Conservation (phyloP, 306 rosid species). For the Pterocarpus santalinus region DNA sequence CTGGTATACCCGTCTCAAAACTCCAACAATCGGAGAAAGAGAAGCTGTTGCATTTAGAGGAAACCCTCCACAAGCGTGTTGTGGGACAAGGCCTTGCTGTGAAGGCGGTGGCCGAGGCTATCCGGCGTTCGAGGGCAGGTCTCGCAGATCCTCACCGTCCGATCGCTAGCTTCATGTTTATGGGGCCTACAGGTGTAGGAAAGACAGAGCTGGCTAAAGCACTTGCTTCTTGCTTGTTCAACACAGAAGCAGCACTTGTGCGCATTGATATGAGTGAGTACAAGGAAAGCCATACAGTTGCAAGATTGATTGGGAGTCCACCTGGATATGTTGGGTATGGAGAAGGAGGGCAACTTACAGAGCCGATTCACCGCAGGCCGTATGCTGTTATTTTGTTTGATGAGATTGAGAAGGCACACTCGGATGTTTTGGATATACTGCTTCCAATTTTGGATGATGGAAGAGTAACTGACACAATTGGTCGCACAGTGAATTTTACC, state of each 20-base stretch:
- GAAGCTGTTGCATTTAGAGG: conserved; percentile 71
- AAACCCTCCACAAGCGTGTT: conserved; percentile 77
- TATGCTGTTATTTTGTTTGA: conserved; percentile 78
- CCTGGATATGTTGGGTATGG: conserved; percentile 84
- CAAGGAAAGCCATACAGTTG: conserved; percentile 83
- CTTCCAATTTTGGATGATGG: conserved; percentile 85
- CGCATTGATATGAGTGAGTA: conserved; percentile 86
- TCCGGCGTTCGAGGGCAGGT: conserved; percentile 82
- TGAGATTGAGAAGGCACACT: conserved; percentile 84
- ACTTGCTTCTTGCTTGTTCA: conserved; percentile 74
- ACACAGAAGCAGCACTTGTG: conserved; percentile 84
- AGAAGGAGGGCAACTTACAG: conserved; percentile 81
- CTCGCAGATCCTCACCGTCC: conserved; percentile 81
- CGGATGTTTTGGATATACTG: conserved; percentile 71
- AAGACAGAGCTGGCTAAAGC: conserved; percentile 87
- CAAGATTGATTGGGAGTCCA: conserved; percentile 82
- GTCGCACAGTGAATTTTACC: conserved; percentile 78
- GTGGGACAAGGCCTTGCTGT: conserved; percentile 86
- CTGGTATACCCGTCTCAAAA: conserved; percentile 86
- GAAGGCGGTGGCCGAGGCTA: conserved; percentile 72
- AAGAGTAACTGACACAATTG: conserved; percentile 72
- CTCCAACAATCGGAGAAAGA: conserved; percentile 80
- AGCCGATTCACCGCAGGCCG: conserved; percentile 72
- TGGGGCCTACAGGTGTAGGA: conserved; percentile 90
- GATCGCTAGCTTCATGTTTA: conserved; percentile 87